Evolutionary conservation across 2,329 filamentous ascomycete species (phyloP), one percentile per base, ranked within the genome.

Genomic region (Colletotrichum liriopes): DNA sequence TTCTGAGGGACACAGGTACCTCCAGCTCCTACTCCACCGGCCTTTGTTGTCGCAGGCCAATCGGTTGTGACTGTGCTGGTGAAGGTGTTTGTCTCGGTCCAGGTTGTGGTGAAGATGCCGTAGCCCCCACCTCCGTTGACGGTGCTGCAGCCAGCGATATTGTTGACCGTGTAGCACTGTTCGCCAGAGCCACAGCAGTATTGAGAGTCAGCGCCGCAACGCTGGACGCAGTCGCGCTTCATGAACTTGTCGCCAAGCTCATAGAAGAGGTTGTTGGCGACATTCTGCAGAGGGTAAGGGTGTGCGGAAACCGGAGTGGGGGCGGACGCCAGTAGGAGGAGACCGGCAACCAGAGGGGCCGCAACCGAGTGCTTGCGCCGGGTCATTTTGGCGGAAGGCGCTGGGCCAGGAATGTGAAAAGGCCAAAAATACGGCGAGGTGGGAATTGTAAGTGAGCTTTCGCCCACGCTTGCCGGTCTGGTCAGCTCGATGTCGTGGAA

Each of bases 81-180:
- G 79, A 84, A 89, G 2, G 89, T 90, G 74, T 83, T 82, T 54
- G 89, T 91, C 81, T 88, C 84, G 35, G 89, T 91, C 87, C 88
- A 91, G 5, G 90, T 92, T 11, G 87, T 88, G 43, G 88, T 89
- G 79, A 83, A 86, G 66, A 81, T 81, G 74, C 75, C 81, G 59
- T 76, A 76, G 65, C 77, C 78, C 71, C 75, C 77, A 73, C 79
- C 79, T 39, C 79, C 80, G 32, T 79, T 82, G 58, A 74, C 76
- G 47, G 79, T 80, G 47, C 83, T 78, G 76, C 89, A 91, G 64
- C 84, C 86, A 39, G 89, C 88, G 51, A 88, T 81, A 75, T 85
- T 84, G 74, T 82, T 79, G 6, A 82, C 79, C 7, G 89, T 91
- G 69, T 84, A 86, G 83, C 90, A 91, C 41, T 81, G 77, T 77